Evolutionary conservation across 169 alveolate genomes (phyloP).

Genomic region (Neospora caninum): DNA sequence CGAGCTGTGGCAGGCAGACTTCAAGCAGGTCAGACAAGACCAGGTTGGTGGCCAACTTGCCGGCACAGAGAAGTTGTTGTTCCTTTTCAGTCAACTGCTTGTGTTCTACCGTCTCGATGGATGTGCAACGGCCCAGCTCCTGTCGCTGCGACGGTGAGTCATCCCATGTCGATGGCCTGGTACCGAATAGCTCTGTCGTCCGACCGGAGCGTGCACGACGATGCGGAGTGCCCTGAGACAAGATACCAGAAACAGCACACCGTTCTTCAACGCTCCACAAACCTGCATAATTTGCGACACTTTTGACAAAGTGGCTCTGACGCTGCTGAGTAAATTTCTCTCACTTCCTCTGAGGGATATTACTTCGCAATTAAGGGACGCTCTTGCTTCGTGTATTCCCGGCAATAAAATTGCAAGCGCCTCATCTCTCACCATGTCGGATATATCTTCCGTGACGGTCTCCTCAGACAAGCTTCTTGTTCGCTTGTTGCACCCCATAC

Average conservation of each 20-base stretch:
- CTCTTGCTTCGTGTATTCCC: no score
- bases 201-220: neutral
- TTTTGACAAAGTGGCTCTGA: no score
- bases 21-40: conserved; percentile 21
- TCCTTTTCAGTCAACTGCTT: conserved; percentile 30
- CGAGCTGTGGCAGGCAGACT: conserved; percentile 38
- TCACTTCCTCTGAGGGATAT: no score
- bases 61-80: conserved; percentile 21
- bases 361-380: no score
- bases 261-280: no score
- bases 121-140: neutral
- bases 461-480: conserved; percentile 2
- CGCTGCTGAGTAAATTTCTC: no score
- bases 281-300: no score
- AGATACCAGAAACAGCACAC: neutral
- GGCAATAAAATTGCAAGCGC: neutral
- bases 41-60: neutral
- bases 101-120: neutral
- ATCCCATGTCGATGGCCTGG: neutral
- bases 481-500: neutral
- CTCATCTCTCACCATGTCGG: neutral
- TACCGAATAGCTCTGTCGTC: neutral
- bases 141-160: neutral
- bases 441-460: neutral
- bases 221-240: neutral